Base-by-base conservation (phyloP, 1,139 yeast genomes). In the Scheffersomyces segobiensis region DNA sequence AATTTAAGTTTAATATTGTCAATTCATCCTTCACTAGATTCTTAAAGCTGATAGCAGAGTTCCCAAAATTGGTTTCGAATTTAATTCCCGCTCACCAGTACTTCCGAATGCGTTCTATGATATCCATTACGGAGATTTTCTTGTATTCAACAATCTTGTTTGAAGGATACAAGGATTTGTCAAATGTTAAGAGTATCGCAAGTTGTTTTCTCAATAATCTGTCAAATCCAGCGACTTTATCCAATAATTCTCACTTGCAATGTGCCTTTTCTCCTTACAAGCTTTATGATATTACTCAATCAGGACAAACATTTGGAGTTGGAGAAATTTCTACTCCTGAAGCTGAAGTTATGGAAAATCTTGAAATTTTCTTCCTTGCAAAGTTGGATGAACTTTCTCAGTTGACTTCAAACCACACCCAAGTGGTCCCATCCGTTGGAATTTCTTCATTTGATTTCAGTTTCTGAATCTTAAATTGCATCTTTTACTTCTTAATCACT, bases 81-180 rank as follows among this genome's bases (percentile, higher is more conserved):
- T 46, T 50, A 6, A 55, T 54, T 5, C 60, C 57, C 18, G 53
- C 50, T 17, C 63, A 61, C 54, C 50, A 53, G 19, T 54, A 57
- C 18, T 60, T 52, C 50, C 55, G 58, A 42, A 49, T 53, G 32
- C 60, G 57, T 50, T 26, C 55, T 2, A 57, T 62, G 48, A 32
- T 54, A 10, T 53, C 54, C 4, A 54, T 60, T 4, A 53, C 22
- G n/a, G 59, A 60, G 32, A 61, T 60, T 3, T 54, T 62, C 26
- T 53, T 55, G 26, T 60, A 59, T 46, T 49, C 58, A 12, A 49
- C 52, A 17, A 53, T 56, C 0, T 55, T 71, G 1, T 76, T 69
- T 60, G 77, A 77, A 48, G 83, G 83, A 0, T 79, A 70, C 60
- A 70, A 67, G 50, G 83, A 79, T 53, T 65, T 55, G 17, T 64